A percentile compares a stretch with the other conserved stretches of the same genome.
Conservation (phyloP, 2,329 filamentous ascomycete genomes). For the Emmonsiellopsis sp. region DNA sequence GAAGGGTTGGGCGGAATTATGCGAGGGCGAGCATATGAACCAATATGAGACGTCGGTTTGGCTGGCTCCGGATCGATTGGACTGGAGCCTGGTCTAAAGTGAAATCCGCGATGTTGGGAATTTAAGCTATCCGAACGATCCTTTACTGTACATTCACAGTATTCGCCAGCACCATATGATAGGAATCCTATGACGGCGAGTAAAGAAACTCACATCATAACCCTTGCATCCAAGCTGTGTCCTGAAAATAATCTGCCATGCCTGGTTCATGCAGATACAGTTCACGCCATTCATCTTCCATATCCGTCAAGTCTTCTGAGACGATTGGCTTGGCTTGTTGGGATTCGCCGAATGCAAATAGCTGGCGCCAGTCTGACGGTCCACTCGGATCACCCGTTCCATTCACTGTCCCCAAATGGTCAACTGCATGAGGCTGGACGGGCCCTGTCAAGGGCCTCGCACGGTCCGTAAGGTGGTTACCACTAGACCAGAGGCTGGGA, state of each 20-base stretch:
- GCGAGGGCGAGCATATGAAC: too few relatives aligned
- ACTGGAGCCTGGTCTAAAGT: too few relatives aligned
- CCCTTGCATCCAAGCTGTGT: conserved; percentile 30
- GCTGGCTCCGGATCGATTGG: too few relatives aligned
- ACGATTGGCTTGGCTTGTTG: conserved; percentile 28
- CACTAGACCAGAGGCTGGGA: conserved; percentile 4
- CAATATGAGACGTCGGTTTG: too few relatives aligned
- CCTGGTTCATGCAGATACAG: conserved; percentile 35
- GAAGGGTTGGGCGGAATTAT: too few relatives aligned
- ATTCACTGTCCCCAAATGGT: conserved; percentile 9
- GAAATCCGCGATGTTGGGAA: too few relatives aligned
- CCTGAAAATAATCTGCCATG: conserved; percentile 32
- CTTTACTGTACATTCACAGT: too few relatives aligned
- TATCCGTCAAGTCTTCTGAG: conserved; percentile 28
- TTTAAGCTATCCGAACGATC: too few relatives aligned
- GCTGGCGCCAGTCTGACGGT: conserved; percentile 31
- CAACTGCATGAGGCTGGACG: background rate
- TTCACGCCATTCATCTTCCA: conserved; percentile 37
- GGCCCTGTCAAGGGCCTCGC: conserved; percentile 6
- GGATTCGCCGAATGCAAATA: conserved; percentile 31
- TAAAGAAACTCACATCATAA: conserved; percentile 6
- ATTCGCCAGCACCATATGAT: too few relatives aligned
- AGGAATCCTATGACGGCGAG: too few relatives aligned
- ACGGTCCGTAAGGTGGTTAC: conserved; percentile 6
- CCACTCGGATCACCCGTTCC: conserved; percentile 25